Base-by-base conservation (phyloP, 2,329 filamentous ascomycete genomes). In the Aspergillus sp. region DNA sequence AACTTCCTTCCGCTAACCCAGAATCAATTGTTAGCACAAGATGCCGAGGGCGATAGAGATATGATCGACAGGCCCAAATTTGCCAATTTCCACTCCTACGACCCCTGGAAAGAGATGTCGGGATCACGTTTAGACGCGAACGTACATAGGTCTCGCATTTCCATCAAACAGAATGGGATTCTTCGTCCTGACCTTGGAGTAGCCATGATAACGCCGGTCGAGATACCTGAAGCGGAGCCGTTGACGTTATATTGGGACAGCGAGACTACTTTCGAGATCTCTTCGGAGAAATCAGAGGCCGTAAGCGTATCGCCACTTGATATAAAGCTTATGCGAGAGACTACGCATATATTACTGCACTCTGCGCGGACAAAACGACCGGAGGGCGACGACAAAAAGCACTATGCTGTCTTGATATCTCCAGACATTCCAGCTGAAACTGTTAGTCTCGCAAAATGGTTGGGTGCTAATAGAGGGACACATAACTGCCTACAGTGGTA, bases 1-100 rank as follows among this genome's bases (percentile, higher is more conserved):
- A 77, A 95, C 57, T 68, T 96, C 0, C 73, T 95, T 37, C 91
- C 91, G 4, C 60, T 68, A 7, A 57, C 55, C 1, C 50, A 49
- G 7, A 69, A 77, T 12, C 48, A 12, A 30, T 12, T 30, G 3
- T 10, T 50, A 9, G 56, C 63, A n/a, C 48, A 59, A 4, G 49
- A 45, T 5, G 41, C 48, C 27, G 38, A 47, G 6, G 53, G 56
- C 5, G 27, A 49, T n/a, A 22, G 5, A 10, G n/a, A 22, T 4
- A 12, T 39, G 7, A 6, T 4, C 10, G 10, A 39, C 10, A n/a
- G 61, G 1, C 58, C 61, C 0, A 49, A 62, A 0, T 43, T 61
- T 2, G 17, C 59, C 13, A 54, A 61, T 7, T 52, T 54, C 2
- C 59, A 54, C 5, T 62, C 66, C 45, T 61, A 59, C 48, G 64